A percentile compares a stretch with the other conserved stretches of the same genome.
These are phyloP conservation scores for Aegle marmelos DNA, from an alignment of 345 rosid species.

Conservation along the genomic window DNA sequence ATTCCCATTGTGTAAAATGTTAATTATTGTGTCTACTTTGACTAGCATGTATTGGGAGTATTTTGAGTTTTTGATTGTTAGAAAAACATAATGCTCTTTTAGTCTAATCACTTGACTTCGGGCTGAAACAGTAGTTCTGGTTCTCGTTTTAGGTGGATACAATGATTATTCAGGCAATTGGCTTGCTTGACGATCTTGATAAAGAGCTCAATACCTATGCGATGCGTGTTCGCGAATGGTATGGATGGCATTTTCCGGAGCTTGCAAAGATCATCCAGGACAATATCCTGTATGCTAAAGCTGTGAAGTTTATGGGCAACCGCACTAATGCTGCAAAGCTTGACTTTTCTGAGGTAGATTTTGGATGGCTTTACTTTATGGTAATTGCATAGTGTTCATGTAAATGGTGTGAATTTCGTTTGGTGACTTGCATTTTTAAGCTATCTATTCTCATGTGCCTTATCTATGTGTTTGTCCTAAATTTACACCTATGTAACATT, in stretches of 20 bases:
- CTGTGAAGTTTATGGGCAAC: constrained; percentile 80
- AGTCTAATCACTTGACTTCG: not conserved
- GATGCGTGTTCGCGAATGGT: constrained; percentile 92
- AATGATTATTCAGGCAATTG: constrained; percentile 94
- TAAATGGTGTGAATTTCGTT: not conserved
- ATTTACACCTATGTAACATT: not conserved
- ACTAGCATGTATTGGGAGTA: not conserved
- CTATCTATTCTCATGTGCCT: not conserved
- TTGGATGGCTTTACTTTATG: not conserved
- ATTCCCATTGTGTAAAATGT: not conserved
- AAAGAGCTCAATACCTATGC: constrained; percentile 93
- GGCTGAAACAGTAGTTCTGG: not conserved
- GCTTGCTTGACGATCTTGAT: constrained; percentile 93
- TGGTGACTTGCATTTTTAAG: not conserved
- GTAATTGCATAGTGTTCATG: not conserved
- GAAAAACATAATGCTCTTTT: not conserved
- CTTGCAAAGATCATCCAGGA: constrained; percentile 85
- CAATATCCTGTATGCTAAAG: constrained; percentile 76
- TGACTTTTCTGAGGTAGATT: constrained; percentile 77
- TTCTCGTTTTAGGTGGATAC: constrained; percentile 70
- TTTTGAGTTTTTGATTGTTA: not conserved
- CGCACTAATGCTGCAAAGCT: constrained; percentile 79
- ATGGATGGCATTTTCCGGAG: constrained; percentile 99
- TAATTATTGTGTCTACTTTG: not conserved
- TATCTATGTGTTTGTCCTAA: not conserved